Evolutionary conservation across 345 rosid species (phyloP).

Genomic region (Eucalyptus tenuipes): DNA sequence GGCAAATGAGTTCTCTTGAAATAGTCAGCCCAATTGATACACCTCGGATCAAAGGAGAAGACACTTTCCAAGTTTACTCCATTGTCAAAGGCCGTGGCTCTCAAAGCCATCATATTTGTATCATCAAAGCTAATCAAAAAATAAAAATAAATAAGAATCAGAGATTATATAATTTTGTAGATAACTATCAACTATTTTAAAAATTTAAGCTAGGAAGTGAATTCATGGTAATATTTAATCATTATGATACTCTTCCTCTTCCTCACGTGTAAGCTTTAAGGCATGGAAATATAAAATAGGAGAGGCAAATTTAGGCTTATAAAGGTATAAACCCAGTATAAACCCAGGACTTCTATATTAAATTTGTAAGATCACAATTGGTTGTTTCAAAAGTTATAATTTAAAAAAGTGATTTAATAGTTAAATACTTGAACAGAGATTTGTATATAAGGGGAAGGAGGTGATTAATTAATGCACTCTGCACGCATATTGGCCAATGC

Average conservation of each 20-base stretch:
- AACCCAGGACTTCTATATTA: neutral
- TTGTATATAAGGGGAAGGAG: no score
- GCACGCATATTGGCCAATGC: neutral
- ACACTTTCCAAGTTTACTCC: neutral
- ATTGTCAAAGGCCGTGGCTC: neutral
- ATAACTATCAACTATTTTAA: neutral
- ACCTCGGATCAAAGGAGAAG: constrained; percentile 34
- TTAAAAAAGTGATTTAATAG: neutral
- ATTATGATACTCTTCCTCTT: neutral
- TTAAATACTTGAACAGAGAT: neutral
- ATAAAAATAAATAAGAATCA: no score
- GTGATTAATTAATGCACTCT: neutral
- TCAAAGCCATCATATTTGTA: constrained; percentile 6
- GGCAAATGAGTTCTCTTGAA: constrained; percentile 30
- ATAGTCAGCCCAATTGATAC: constrained; percentile 47
- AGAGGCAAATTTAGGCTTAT: neutral
- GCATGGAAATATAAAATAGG: neutral
- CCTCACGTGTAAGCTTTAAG: neutral
- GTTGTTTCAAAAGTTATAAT: neutral
- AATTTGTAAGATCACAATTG: neutral
- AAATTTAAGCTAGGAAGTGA: neutral
- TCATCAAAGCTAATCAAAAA: constrained; percentile 21
- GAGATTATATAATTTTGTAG: neutral
- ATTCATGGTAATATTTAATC: neutral
- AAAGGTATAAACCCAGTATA: neutral